A percentile compares a stretch with the other conserved stretches of the same genome.
These are phyloP conservation scores for Porcisia hertigi DNA, from an alignment of 208 protist genomes.

Conservation along the genomic window DNA sequence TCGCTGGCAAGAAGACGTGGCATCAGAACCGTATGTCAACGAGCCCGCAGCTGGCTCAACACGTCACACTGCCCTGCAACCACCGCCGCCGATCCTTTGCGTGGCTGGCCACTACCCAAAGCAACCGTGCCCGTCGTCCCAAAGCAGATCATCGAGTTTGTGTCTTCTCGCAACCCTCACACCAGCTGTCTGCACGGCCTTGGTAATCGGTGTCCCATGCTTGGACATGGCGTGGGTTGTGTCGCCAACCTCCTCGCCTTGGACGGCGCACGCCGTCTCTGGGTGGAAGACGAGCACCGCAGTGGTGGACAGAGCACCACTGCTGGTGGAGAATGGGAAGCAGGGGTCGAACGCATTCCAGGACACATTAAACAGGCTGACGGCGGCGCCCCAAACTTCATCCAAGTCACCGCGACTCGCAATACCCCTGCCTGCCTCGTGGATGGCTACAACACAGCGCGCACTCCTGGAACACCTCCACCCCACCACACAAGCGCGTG, in stretches of 20 bases:
- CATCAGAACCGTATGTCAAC: not conserved
- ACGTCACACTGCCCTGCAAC: not conserved
- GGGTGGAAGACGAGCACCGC: not conserved
- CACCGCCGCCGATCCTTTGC: constrained; percentile 5
- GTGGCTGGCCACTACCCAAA: constrained; percentile 11
- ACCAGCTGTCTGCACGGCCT: constrained; percentile 22
- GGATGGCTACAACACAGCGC: constrained; percentile 14
- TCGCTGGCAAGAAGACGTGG: constrained; percentile 2
- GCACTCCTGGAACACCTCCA: not conserved
- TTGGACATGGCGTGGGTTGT: constrained; percentile 11
- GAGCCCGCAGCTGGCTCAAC: not conserved
- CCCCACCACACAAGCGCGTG: not conserved
- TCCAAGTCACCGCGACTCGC: not conserved
- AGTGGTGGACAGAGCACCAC: not conserved
- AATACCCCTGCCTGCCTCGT: constrained; percentile 7
- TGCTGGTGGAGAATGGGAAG: not conserved
- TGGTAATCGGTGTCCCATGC: constrained; percentile 26
- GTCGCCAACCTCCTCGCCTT: not conserved
- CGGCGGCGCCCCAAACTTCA: not conserved
- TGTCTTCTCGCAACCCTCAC: constrained; percentile 3
- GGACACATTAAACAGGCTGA: not conserved
- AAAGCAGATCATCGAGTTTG: not conserved
- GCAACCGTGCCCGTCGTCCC: not conserved
- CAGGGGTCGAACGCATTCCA: constrained; percentile 5
- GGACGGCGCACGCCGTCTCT: not conserved